Conservation (phyloP, 2,329 filamentous ascomycete species). For the Mollisia scopiformis region DNA sequence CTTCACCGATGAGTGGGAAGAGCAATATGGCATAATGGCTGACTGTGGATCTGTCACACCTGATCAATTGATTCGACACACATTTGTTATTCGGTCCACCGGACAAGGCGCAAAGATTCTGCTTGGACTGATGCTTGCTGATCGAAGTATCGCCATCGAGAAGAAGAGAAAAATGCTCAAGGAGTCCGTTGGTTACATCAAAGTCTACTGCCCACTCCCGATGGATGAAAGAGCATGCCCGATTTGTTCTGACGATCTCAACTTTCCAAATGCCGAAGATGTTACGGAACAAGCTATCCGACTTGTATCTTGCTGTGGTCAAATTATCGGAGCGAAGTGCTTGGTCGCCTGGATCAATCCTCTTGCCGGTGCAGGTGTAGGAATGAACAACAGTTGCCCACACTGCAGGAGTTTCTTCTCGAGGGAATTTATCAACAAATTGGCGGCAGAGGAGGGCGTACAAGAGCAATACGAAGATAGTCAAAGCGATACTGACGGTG, state of each 20-base stretch:
- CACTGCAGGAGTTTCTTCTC: neutral
- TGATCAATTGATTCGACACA: neutral
- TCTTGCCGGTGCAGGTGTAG: neutral
- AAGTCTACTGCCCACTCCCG: slow-evolving; percentile 11
- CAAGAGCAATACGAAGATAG: neutral
- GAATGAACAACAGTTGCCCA: neutral
- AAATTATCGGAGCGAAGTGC: slow-evolving; percentile 25
- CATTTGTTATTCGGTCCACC: slow-evolving; percentile 22
- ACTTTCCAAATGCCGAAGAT: slow-evolving; percentile 9
- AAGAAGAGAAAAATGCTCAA: slow-evolving; percentile 4
- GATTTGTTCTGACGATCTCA: slow-evolving; percentile 27
- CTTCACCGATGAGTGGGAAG: slow-evolving; percentile 20
- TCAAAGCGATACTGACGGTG: neutral
- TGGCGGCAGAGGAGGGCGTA: neutral
- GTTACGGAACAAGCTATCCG: slow-evolving; percentile 17
- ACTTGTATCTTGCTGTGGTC: slow-evolving; percentile 28
- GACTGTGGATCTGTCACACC: neutral
- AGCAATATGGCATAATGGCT: slow-evolving; percentile 15
- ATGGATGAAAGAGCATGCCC: slow-evolving; percentile 19
- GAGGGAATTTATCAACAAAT: neutral
- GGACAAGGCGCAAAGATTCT: slow-evolving; percentile 27
- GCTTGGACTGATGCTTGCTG: slow-evolving; percentile 28
- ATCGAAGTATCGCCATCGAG: slow-evolving; percentile 24
- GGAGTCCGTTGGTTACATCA: slow-evolving; percentile 13
- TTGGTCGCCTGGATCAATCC: slow-evolving; percentile 19